Conservation (phyloP, 1,139 yeast genomes). For the Saccharomyces pastorianus region DNA sequence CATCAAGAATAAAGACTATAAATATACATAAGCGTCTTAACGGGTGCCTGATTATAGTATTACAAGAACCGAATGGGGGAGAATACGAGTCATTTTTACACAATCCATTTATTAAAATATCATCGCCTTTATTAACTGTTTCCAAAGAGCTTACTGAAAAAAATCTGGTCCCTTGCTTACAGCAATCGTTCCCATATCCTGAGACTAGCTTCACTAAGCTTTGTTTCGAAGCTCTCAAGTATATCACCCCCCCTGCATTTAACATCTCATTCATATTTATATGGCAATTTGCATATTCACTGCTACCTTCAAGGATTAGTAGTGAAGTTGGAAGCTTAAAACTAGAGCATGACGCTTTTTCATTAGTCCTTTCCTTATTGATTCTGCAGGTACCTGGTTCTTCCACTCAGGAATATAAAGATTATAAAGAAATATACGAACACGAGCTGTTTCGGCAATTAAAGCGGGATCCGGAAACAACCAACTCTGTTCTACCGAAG, state of each 20-base stretch:
- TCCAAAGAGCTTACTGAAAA: conserved; percentile 33
- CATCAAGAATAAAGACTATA: conserved; percentile 16
- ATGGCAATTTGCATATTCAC: conserved; percentile 19
- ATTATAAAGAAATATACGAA: neutral
- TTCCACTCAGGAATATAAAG: neutral
- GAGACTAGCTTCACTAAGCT: conserved; percentile 5
- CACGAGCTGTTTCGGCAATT: neutral
- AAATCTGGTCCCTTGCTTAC: neutral
- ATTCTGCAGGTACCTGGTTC: neutral
- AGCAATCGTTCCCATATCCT: conserved; percentile 15
- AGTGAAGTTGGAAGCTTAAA: neutral
- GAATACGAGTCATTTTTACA: conserved; percentile 30
- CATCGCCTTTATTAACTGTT: conserved; percentile 45
- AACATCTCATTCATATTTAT: conserved; percentile 13
- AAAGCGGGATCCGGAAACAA: neutral
- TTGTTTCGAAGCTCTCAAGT: conserved; percentile 17
- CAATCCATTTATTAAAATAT: conserved; percentile 58
- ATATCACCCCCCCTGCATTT: conserved; percentile 12
- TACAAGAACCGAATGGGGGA: neutral
- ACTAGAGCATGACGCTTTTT: neutral
- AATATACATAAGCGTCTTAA: conserved; percentile 17
- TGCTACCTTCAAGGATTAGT: conserved; percentile 2
- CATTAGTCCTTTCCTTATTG: neutral
- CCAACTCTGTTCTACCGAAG: conserved; percentile 39
- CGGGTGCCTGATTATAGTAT: conserved; percentile 4